Percentiles rank a stretch among this genome's conserved stretches.
Conservation (phyloP, 169 alveolate genomes). For the Plasmodium berghei region DNA sequence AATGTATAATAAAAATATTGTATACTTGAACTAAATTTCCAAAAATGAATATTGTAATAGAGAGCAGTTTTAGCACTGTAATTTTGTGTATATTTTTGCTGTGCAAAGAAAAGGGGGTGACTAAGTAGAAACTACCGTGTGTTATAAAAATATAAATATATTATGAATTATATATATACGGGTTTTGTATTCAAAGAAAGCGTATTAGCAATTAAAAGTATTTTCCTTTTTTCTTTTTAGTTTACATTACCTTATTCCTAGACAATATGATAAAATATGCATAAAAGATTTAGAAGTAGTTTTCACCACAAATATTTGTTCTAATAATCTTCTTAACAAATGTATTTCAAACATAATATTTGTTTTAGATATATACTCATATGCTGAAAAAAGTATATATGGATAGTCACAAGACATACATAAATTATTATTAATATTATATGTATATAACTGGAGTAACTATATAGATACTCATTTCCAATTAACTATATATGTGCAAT, state of each 20-base stretch:
- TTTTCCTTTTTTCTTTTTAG: neutral
- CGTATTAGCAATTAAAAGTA: too few relatives aligned
- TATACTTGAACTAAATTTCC: constrained; percentile 65
- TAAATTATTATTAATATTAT: too few relatives aligned
- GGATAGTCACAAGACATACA: neutral
- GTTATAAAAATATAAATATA: neutral
- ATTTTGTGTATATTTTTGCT: constrained; percentile 5
- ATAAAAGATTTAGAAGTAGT: constrained; percentile 79
- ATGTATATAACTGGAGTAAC: too few relatives aligned
- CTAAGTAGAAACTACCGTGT: constrained; percentile 40
- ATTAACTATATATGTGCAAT: too few relatives aligned
- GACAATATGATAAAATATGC: constrained; percentile 80
- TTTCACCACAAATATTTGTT: constrained; percentile 78
- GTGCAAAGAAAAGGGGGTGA: constrained; percentile 54
- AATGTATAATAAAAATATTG: neutral
- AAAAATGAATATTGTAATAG: constrained; percentile 22
- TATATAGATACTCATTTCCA: too few relatives aligned
- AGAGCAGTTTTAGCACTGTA: neutral
- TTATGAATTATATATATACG: neutral
- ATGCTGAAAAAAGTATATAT: constrained; percentile 12
- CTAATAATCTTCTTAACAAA: constrained; percentile 78
- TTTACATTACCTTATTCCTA: constrained; percentile 81
- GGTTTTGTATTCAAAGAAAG: neutral
- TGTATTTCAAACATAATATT: constrained; percentile 78
- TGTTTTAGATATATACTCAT: constrained; percentile 47